Conservation (phyloP, 75 land plant species). For the Selaginella tamariscina region DNA sequence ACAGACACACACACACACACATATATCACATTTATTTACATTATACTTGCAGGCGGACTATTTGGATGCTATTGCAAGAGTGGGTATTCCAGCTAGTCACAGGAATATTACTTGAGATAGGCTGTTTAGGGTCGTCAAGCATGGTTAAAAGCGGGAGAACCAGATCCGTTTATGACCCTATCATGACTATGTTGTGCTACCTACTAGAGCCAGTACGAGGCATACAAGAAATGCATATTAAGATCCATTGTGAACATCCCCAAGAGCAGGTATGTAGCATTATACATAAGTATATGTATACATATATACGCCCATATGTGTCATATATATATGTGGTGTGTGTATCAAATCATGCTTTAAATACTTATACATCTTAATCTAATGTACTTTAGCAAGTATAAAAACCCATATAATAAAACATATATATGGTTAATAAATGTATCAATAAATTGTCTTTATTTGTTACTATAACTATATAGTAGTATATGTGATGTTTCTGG, state of each 20-base stretch:
- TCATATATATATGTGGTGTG: conserved; percentile 15
- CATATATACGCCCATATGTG: conserved; percentile 15
- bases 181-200: conserved; percentile 85
- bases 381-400: neutral
- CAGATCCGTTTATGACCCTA: conserved; percentile 88
- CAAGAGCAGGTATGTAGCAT: conserved; percentile 50
- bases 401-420: neutral
- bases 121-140: conserved; percentile 66
- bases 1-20: too few species aligned
- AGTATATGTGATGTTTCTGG: neutral
- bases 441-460: neutral
- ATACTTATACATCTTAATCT: conserved; percentile 5
- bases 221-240: conserved; percentile 27
- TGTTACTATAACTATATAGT: neutral
- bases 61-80: conserved; percentile 72
- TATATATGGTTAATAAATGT: neutral
- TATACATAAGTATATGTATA: conserved; percentile 24
- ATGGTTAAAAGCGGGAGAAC: conserved; percentile 75
- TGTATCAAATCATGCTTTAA: conserved; percentile 36
- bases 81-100: conserved; percentile 88
- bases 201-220: conserved; percentile 52
- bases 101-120: conserved; percentile 57
- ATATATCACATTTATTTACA: neutral
- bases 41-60: conserved; percentile 79
- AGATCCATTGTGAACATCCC: conserved; percentile 14